These are phyloP conservation scores for Hirschioporus abietinus DNA, from an alignment of 768 basidiomycete genomes.

Conservation along the genomic window DNA sequence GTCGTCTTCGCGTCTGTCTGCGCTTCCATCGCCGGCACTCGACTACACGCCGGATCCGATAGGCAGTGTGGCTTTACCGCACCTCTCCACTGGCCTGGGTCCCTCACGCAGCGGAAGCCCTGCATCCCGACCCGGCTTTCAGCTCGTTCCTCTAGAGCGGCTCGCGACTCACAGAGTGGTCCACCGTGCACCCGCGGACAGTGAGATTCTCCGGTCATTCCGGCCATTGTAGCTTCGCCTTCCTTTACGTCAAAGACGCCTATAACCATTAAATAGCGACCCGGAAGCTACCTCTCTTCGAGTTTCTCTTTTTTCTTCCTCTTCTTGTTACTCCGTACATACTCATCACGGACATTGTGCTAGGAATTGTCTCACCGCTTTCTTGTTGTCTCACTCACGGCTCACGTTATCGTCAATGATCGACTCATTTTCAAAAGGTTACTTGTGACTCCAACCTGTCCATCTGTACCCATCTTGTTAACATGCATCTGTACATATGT, in stretches of 20 bases:
- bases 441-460: not conserved
- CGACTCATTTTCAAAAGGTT: not conserved
- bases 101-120: constrained; percentile 1
- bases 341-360: not conserved
- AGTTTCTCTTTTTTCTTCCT: not conserved
- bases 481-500: not conserved
- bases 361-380: not conserved
- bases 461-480: not conserved
- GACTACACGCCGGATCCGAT: not conserved
- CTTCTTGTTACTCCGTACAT: not conserved
- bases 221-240: not conserved
- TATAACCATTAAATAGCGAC: not conserved
- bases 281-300: not conserved
- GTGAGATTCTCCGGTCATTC: not conserved
- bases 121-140: not conserved
- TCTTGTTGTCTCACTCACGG: not conserved
- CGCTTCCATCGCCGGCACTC: constrained; percentile 1
- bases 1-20: not conserved
- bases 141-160: not conserved
- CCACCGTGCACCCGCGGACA: not conserved
- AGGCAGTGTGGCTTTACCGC: not conserved
- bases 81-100: not conserved
- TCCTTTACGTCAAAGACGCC: not conserved
- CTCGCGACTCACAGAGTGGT: not conserved
- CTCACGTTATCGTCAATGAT: not conserved